Evolutionary conservation across 2,329 filamentous ascomycete species (phyloP), one percentile per base, ranked within the genome.

Genomic region (Hymenoscyphus occultus): DNA sequence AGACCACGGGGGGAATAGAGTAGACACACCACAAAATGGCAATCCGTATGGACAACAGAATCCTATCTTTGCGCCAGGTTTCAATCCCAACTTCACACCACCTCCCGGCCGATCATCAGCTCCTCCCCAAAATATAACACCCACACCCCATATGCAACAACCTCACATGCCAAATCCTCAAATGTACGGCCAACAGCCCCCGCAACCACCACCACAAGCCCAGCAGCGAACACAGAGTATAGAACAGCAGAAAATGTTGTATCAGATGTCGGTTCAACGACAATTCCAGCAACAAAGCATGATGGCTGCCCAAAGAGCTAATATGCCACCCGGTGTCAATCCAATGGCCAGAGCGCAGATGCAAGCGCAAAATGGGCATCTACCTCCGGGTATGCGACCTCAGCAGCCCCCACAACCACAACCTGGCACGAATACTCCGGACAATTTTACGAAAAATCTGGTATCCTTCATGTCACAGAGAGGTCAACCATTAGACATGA

Each of bases 231-330:
- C 78, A 61, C 83, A 83, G 63, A 82, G 81, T 57, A 83, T 90
- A 68, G 89, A 91, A 51, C 89, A 91, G 73, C 88, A 92, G 69
- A 90, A 92, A 72, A 84, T 86, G 64, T 79, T 89, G 59, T 94
- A 96, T 73, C 91, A 96, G 71, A 90, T 96, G 86, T 90, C 91
- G 67, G 78, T 96, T 61, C 91, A 96, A 72, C 86, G 90, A 64
- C 91, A 93, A 72, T 83, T 90, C 51, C 87, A 90, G 67, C 86
- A 89, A 68, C 80, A 84, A 71, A 71, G 66, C 61, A 16, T 73
- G 51, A 69, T 74, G 67, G 63, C 65, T 2, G 66, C 69, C 76
- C 80, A 69, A 72, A 72, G 67, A 77, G 77, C 74, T 7, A 82
- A 81, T 45, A 81, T 84, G 74, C 80, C 83, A 31, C 70, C 71